A percentile compares a stretch with the other conserved stretches of the same genome.
phyloP scores from a whole-genome alignment of 1,284 basidiomycete genomes.

The Meripilus lineatus region DNA sequence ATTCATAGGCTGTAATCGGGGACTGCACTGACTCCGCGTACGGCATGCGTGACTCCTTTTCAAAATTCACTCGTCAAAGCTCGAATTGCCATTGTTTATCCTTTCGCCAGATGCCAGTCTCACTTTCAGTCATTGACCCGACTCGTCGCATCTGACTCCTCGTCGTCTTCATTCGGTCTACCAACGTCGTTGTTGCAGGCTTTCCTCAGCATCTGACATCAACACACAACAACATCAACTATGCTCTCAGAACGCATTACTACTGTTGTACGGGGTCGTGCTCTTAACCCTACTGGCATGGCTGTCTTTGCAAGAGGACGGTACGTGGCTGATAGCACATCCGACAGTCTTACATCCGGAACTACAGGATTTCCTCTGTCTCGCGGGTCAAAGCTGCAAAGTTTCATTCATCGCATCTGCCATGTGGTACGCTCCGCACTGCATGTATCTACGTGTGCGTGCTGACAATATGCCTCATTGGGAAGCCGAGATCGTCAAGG shows the following conservation, averaged over 20 bases:
- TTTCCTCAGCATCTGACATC: neutral
- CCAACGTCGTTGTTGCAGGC: neutral
- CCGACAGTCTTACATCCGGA: constrained; percentile 2
- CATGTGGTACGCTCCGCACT: constrained; percentile 49
- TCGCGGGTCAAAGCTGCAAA: constrained; percentile 47
- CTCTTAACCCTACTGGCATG: constrained; percentile 36
- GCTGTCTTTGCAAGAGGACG: constrained; percentile 44
- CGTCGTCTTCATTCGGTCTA: neutral
- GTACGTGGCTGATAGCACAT: constrained; percentile 32
- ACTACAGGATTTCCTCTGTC: constrained; percentile 41
- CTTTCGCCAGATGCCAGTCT: too few relatives aligned
- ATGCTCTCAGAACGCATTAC: constrained; percentile 75
- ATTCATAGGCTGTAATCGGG: too few relatives aligned
- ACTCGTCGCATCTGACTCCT: neutral
- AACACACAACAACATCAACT: too few relatives aligned
- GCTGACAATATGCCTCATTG: constrained; percentile 12
- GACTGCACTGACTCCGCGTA: too few relatives aligned
- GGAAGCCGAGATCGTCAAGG: constrained; percentile 85
- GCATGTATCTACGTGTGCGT: constrained; percentile 2
- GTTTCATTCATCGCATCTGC: constrained; percentile 64
- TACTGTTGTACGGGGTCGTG: constrained; percentile 58
- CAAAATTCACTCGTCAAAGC: too few relatives aligned
- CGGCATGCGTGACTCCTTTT: too few relatives aligned
- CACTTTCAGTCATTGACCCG: neutral
- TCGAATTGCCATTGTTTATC: too few relatives aligned